phyloP scores from a whole-genome alignment of 306 rosid genomes.

The Malus orientalis region DNA sequence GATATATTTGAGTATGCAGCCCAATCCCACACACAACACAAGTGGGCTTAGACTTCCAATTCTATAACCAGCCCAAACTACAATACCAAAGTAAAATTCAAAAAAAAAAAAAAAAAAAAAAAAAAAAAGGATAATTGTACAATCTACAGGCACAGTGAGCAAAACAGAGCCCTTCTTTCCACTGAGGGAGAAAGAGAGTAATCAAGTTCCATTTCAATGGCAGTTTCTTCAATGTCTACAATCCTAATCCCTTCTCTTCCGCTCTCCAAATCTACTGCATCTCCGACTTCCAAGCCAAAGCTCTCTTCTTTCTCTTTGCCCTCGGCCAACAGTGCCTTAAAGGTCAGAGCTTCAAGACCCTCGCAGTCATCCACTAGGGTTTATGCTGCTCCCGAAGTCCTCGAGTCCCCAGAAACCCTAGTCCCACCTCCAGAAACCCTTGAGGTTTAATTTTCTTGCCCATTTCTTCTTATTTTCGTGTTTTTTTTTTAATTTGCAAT shows the following conservation, averaged over 20 bases:
- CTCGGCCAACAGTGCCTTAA: constrained; percentile 22
- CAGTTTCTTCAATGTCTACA: constrained; percentile 61
- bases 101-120: neutral
- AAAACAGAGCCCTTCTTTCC: neutral
- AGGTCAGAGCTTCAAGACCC: constrained; percentile 31
- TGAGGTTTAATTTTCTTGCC: constrained; percentile 34
- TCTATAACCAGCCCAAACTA: neutral
- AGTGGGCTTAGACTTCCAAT: neutral
- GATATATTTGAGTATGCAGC: neutral
- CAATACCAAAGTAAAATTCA: neutral
- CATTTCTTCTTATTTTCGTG: neutral
- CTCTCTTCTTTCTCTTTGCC: constrained; percentile 22
- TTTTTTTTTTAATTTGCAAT: neutral
- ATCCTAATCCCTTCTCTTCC: constrained; percentile 42
- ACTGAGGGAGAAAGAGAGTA: neutral
- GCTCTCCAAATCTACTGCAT: constrained; percentile 35
- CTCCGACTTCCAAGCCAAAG: constrained; percentile 31
- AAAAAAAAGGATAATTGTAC: constrained; percentile 34
- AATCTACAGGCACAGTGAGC: neutral
- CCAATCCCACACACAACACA: neutral
- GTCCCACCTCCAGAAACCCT: constrained; percentile 36
- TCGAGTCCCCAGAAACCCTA: constrained; percentile 37
- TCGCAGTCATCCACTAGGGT: constrained; percentile 36
- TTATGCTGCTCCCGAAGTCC: constrained; percentile 62
- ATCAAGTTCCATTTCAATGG: constrained; percentile 42